These are phyloP conservation scores for Lachancea waltii DNA, from an alignment of 805 yeast genomes.

Conservation along the genomic window DNA sequence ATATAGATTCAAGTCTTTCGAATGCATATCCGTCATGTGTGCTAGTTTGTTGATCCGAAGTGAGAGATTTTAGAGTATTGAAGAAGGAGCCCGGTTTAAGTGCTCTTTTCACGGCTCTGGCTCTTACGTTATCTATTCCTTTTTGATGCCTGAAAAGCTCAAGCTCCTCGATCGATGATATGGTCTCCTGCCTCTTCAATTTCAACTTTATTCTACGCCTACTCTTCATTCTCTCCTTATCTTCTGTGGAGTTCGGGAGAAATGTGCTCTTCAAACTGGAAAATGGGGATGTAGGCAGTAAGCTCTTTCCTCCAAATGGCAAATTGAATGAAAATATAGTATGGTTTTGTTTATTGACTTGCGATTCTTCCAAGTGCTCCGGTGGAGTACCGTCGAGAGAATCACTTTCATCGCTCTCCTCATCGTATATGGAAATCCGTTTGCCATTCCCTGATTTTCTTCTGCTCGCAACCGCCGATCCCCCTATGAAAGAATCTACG, in stretches of 20 bases:
- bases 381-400: conserved; percentile 4
- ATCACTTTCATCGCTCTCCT: background rate
- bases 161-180: conserved; percentile 60
- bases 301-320: conserved; percentile 35
- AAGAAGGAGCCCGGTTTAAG: conserved; percentile 41
- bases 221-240: conserved; percentile 6
- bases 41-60: conserved; percentile 14
- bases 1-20: conserved; percentile 38
- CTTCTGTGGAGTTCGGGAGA: conserved; percentile 12
- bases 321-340: conserved; percentile 34
- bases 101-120: conserved; percentile 63
- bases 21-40: conserved; percentile 24
- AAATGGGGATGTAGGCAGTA: conserved; percentile 14
- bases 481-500: background rate
- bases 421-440: background rate
- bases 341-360: conserved; percentile 19
- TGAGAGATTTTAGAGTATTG: conserved; percentile 19
- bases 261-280: conserved; percentile 15
- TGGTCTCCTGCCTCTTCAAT: conserved; percentile 46
- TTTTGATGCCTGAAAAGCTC: conserved; percentile 45
- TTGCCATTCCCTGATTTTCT: background rate
- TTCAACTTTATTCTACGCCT: conserved; percentile 28
- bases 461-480: background rate
- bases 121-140: conserved; percentile 58
- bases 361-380: conserved; percentile 8